These are phyloP conservation scores for Kodamaea nitidulidarum DNA, from an alignment of 805 yeast genomes.

Conservation along the genomic window DNA sequence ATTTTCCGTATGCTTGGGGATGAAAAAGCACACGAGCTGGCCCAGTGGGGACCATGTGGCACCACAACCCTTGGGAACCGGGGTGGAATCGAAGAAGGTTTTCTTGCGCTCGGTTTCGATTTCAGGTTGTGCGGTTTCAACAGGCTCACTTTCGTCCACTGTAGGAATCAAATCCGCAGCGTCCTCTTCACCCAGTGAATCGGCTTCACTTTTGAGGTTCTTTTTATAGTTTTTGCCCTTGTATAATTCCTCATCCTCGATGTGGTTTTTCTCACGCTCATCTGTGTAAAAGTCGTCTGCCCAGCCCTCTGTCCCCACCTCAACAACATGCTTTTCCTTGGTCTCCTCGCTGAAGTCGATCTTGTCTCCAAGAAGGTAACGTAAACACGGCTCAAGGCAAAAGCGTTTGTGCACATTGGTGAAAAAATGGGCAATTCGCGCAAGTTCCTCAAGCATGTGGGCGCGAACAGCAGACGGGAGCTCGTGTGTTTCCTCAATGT, in stretches of 20 bases:
- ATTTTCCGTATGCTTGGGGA: conserved; percentile 42
- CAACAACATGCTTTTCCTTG: conserved; percentile 18
- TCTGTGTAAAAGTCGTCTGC: background rate
- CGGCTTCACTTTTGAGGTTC: conserved; percentile 14
- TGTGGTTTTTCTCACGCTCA: too few species aligned
- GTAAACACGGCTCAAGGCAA: conserved; percentile 75
- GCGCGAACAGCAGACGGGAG: conserved; percentile 45
- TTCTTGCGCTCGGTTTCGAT: conserved; percentile 11
- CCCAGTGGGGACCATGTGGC: conserved; percentile 84
- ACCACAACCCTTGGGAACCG: conserved; percentile 91
- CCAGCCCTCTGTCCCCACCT: conserved; percentile 1
- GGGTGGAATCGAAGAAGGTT: conserved; percentile 67
- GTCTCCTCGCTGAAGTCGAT: conserved; percentile 40
- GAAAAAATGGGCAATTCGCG: conserved; percentile 53
- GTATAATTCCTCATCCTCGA: too few species aligned
- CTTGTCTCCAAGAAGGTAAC: conserved; percentile 79
- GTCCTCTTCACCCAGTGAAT: conserved; percentile 24
- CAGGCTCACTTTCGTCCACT: conserved; percentile 25
- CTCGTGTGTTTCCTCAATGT: conserved; percentile 78
- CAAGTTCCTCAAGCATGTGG: conserved; percentile 49
- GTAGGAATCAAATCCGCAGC: conserved; percentile 37
- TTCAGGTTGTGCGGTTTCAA: conserved; percentile 7
- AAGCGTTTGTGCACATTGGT: conserved; percentile 52
- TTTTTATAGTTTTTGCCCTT: too few species aligned
- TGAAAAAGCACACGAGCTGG: conserved; percentile 75